Evolutionary conservation across 352 stramenopile genomes (phyloP).

Genomic region (Lagenidium giganteum): DNA sequence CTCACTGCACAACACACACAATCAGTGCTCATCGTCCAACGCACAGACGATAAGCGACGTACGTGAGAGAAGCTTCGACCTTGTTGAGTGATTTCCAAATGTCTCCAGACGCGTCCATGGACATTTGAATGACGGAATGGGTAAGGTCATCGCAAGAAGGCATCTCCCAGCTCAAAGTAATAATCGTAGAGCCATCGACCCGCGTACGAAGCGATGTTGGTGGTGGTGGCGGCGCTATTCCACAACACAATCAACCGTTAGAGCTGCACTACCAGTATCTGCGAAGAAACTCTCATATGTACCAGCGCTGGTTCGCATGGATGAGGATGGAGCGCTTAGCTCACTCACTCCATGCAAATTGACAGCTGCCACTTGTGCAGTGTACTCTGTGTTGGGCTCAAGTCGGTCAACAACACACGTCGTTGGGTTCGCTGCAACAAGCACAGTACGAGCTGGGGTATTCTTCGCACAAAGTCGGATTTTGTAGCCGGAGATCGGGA

Average conservation of each 20-base stretch:
- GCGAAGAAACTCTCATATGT: not conserved
- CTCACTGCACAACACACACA: not conserved
- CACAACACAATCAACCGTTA: not conserved
- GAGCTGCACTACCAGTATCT: too few species aligned
- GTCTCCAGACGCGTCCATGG: constrained; percentile 7
- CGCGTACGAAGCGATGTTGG: constrained; percentile 1
- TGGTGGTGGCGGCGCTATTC: constrained; percentile 6
- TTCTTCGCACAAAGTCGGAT: constrained; percentile 20
- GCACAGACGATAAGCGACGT: constrained; percentile 4
- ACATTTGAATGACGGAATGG: constrained; percentile 20
- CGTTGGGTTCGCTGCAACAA: constrained; percentile 26
- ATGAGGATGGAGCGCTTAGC: constrained; percentile 29
- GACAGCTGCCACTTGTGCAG: constrained; percentile 36
- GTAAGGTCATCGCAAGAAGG: not conserved
- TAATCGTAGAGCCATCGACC: not conserved
- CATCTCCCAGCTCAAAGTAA: constrained; percentile 10
- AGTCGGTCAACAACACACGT: constrained; percentile 27
- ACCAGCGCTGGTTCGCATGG: constrained; percentile 28
- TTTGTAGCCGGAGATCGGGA: constrained; percentile 66
- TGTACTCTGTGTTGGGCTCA: constrained; percentile 32
- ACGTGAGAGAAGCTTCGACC: constrained; percentile 8
- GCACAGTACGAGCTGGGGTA: constrained; percentile 5
- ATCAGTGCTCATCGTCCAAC: not conserved
- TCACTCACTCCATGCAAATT: constrained; percentile 55
- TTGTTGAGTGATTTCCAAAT: constrained; percentile 22